Conservation (phyloP, 2,329 filamentous ascomycete genomes). For the Cladosporium sp. region DNA sequence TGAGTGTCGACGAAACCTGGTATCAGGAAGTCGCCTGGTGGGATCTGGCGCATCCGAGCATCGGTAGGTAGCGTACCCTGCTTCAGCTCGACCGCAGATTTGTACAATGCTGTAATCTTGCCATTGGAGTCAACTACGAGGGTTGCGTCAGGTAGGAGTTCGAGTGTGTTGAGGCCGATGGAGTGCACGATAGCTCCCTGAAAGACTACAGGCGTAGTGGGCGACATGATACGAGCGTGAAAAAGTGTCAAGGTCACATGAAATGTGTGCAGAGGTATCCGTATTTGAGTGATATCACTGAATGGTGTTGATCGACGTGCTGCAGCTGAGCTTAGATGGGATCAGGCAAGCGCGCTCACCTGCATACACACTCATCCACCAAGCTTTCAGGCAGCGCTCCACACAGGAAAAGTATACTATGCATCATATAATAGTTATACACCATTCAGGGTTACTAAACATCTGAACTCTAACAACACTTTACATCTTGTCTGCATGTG, state of each 20-base stretch:
- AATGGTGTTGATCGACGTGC: no score
- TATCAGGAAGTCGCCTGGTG: conserved; percentile 50
- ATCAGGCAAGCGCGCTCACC: no score
- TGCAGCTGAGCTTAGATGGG: no score
- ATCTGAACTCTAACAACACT: no score
- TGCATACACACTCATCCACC: no score
- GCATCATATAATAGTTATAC: no score
- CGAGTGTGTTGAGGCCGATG: conserved; percentile 13
- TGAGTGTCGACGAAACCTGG: conserved; percentile 64
- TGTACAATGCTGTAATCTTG: conserved; percentile 13
- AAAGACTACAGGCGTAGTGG: conserved; percentile 6
- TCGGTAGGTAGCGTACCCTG: not conserved
- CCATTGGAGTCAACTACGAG: conserved; percentile 13
- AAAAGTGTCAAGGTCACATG: not conserved
- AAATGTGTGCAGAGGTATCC: no score
- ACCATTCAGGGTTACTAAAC: no score
- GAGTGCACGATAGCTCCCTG: conserved; percentile 19
- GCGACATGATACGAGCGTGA: not conserved
- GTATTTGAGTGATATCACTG: no score
- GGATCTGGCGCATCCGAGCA: conserved; percentile 30
- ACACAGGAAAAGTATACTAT: no score
- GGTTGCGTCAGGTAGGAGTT: conserved; percentile 16
- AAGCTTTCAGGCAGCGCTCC: no score
- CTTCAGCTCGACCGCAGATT: not conserved
- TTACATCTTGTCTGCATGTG: not conserved